Conservation (phyloP, 2,329 filamentous ascomycete genomes). For the Pleurostoma richardsiae region DNA sequence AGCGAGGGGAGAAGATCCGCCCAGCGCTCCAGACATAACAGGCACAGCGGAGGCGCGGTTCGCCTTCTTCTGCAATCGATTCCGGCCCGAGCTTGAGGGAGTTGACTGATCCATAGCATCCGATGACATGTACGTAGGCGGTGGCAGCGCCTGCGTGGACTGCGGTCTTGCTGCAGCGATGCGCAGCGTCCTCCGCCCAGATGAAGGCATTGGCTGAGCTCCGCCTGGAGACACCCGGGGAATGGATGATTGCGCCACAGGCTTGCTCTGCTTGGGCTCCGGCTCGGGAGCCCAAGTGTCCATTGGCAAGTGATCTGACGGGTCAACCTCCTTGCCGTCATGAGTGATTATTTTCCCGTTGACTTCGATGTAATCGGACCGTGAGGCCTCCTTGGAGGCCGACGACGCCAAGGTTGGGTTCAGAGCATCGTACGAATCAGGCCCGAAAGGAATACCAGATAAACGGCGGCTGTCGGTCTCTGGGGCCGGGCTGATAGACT, state of each 20-base stretch:
- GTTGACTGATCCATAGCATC: constrained; percentile 18
- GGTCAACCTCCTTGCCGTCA: constrained; percentile 73
- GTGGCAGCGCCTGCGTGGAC: constrained; percentile 32
- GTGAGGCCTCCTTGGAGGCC: constrained; percentile 22
- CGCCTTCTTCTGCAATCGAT: constrained; percentile 61
- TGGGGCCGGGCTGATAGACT: constrained; percentile 70
- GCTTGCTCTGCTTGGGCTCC: constrained; percentile 49
- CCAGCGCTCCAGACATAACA: constrained; percentile 22
- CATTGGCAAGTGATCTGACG: constrained; percentile 74
- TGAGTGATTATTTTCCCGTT: constrained; percentile 69
- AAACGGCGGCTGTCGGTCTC: constrained; percentile 41
- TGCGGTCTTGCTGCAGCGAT: constrained; percentile 42
- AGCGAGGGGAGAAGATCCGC: constrained; percentile 42
- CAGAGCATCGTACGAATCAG: constrained; percentile 69
- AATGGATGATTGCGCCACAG: constrained; percentile 16
- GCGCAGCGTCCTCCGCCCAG: constrained; percentile 46
- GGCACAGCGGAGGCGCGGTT: constrained; percentile 38
- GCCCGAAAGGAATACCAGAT: constrained; percentile 65
- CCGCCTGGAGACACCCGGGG: constrained; percentile 44
- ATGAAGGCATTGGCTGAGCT: constrained; percentile 45
- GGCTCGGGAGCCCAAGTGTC: constrained; percentile 75
- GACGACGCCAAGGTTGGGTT: constrained; percentile 52
- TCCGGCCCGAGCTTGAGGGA: constrained; percentile 39
- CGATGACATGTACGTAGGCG: constrained; percentile 17
- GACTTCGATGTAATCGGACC: constrained; percentile 42